Evolutionary conservation across 2,329 filamentous ascomycete genomes (phyloP).

Genomic region (Scedosporium aurantiacum): DNA sequence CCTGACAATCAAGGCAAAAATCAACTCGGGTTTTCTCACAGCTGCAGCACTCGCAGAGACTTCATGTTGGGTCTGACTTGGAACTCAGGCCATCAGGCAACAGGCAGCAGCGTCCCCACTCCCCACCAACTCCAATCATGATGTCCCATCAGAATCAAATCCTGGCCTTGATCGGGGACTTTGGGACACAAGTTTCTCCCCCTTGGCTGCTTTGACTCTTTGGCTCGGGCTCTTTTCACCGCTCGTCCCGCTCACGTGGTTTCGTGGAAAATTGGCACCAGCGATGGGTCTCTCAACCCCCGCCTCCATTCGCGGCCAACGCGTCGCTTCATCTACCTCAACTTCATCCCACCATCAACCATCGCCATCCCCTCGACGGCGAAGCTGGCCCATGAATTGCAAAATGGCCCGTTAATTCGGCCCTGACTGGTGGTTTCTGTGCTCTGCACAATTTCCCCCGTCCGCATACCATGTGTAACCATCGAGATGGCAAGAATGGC

Average conservation of each 20-base stretch:
- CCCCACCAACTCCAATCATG: neutral
- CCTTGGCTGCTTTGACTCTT: no score
- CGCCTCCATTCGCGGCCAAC: constrained; percentile 20
- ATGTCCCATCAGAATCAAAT: no score
- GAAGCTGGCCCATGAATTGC: neutral
- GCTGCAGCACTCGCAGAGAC: no score
- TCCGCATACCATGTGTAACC: neutral
- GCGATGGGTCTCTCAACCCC: constrained; percentile 16
- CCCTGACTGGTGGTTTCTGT: neutral
- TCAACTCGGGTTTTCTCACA: no score
- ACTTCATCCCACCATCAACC: constrained; percentile 24
- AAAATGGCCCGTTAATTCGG: neutral
- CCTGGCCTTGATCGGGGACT: no score
- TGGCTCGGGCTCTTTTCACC: neutral
- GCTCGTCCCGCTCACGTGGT: constrained; percentile 26
- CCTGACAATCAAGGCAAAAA: neutral
- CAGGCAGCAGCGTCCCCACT: constrained; percentile 5
- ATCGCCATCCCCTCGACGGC: neutral
- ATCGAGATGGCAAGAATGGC: neutral
- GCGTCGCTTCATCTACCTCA: constrained; percentile 31
- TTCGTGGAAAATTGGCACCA: constrained; percentile 21
- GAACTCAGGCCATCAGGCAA: neutral
- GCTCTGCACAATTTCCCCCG: neutral
- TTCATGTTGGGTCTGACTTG: no score
- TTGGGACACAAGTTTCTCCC: no score